Base-by-base conservation (phyloP, 495 filamentous ascomycete genomes). In the Penicillium crystallinum region DNA sequence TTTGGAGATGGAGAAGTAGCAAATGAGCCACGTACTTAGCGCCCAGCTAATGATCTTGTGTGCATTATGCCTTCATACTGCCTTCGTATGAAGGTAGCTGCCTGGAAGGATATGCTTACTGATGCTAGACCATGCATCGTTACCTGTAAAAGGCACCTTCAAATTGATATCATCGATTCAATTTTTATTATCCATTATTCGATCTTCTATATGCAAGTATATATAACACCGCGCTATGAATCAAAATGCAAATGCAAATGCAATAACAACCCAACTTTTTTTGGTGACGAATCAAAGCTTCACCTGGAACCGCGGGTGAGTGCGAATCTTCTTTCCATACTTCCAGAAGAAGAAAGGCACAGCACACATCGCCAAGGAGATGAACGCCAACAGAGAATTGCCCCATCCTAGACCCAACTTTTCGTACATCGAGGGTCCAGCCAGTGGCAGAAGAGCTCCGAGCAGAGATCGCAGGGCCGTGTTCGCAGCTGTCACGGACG, bases 401-500 rank as follows among this genome's bases (percentile, higher is more conserved):
- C 73, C 77, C 76, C 73, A 79, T 19, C 69, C 61, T 37, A 74
- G 59, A 0, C 75, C 71, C 11, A 80, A 57, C 2, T 51, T 57
- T 0, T 57, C 51, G 55, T 76, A 80, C 70, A 81, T 72, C 2
- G 62, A 49, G 11, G 64, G 60, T 2, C 69, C 71, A 0, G 71
- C 74, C 17, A 79, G 57, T 5, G 76, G 76, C 0, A 78, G 56
- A 6, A 77, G 62, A 0, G 86, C 85, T 1, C 85, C 88, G 34
- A 84, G 75, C 3, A 87, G 62, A 6, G 74, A 80, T 2, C 88
- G 75, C 22, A 76, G 70, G 31, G 75, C 79, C 11, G 77, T 81
- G 11, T 81, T 77, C 6, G 68, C 65, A 0, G 87, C 88, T 59
- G 85, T 81, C 2, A 83, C 87, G 9, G 74, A 80, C 1, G 88